These are phyloP conservation scores for Pythium sukuiense DNA, from an alignment of 352 stramenopile species.

Conservation along the genomic window DNA sequence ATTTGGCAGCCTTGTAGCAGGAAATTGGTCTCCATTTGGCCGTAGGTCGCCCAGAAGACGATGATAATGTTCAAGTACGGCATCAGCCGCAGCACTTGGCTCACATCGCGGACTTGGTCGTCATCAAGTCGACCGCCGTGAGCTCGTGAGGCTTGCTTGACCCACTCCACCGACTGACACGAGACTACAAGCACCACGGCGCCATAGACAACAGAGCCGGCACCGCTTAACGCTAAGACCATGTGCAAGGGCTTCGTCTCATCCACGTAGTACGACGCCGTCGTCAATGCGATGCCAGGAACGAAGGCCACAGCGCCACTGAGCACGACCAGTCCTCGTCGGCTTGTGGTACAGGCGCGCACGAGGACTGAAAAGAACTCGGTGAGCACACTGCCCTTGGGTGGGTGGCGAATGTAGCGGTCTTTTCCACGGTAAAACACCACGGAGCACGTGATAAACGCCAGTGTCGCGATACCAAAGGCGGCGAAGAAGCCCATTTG, in stretches of 20 bases:
- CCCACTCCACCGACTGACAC: constrained; percentile 56
- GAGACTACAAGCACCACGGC: constrained; percentile 60
- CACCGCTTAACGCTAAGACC: constrained; percentile 49
- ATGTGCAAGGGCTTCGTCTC: constrained; percentile 49
- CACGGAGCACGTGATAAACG: constrained; percentile 69
- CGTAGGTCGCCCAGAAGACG: constrained; percentile 82
- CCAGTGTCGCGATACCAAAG: constrained; percentile 77
- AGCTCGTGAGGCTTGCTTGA: constrained; percentile 38
- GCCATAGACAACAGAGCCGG: constrained; percentile 57
- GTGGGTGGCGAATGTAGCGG: constrained; percentile 60
- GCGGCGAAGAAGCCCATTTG: constrained; percentile 87
- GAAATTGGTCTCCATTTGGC: constrained; percentile 82
- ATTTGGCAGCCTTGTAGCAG: constrained; percentile 71
- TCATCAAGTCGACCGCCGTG: constrained; percentile 51
- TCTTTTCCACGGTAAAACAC: constrained; percentile 71
- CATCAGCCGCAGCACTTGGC: constrained; percentile 66
- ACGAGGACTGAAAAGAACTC: constrained; percentile 65
- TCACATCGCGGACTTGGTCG: constrained; percentile 59
- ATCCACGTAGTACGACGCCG: constrained; percentile 73
- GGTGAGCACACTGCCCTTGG: constrained; percentile 67
- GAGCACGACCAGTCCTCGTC: constrained; percentile 62
- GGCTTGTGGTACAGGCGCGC: constrained; percentile 44
- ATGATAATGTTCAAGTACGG: constrained; percentile 83
- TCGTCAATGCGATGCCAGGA: constrained; percentile 75
- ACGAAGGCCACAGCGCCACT: constrained; percentile 62